These are phyloP conservation scores for Cladosporium sp. DNA, from an alignment of 2,329 filamentous ascomycete genomes.

Conservation along the genomic window DNA sequence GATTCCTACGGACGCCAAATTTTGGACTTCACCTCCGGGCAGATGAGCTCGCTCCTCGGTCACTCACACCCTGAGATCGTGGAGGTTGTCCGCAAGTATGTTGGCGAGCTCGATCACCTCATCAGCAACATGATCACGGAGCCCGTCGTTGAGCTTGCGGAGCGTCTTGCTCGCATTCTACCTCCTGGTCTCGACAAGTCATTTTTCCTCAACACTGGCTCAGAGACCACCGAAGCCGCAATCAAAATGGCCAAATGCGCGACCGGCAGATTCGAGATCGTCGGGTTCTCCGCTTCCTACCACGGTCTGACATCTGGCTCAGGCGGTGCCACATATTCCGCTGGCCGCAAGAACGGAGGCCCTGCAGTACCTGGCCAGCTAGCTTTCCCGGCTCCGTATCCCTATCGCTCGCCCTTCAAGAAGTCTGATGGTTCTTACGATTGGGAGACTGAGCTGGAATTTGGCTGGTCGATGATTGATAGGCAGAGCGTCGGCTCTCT, in stretches of 20 bases:
- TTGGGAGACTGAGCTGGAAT: constrained; percentile 62
- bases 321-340: constrained; percentile 50
- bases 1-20: constrained; percentile 41
- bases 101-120: constrained; percentile 52
- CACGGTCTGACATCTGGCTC: constrained; percentile 58
- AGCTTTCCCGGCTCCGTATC: constrained; percentile 56
- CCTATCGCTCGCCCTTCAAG: constrained; percentile 59
- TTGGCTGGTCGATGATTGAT: constrained; percentile 59
- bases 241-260: constrained; percentile 62
- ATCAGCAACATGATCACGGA: constrained; percentile 55
- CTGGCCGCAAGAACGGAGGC: constrained; percentile 47
- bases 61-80: constrained; percentile 57
- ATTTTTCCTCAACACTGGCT: constrained; percentile 55
- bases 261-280: constrained; percentile 63
- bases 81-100: constrained; percentile 47
- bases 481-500: constrained; percentile 57
- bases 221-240: constrained; percentile 55
- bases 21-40: constrained; percentile 56
- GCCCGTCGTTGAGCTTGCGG: constrained; percentile 51
- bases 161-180: constrained; percentile 45
- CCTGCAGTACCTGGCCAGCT: constrained; percentile 54
- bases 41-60: constrained; percentile 56
- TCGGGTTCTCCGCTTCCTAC: constrained; percentile 56
- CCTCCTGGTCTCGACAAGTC: constrained; percentile 49
- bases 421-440: constrained; percentile 58